Conservation (phyloP, 441 rosid genomes). For the Corymbia citriodora region DNA sequence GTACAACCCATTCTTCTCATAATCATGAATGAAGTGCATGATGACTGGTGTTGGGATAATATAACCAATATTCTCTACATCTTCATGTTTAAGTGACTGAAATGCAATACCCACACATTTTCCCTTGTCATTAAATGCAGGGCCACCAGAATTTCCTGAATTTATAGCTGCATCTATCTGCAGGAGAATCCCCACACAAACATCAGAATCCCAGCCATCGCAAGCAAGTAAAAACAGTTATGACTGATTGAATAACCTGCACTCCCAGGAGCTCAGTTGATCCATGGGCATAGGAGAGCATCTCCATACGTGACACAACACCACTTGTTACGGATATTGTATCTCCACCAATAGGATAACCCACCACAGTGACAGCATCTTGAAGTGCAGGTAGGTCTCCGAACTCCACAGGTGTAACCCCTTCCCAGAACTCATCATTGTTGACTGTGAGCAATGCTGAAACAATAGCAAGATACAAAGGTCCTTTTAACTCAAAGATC, state of each 20-base stretch:
- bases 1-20: constrained; percentile 80
- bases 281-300: constrained; percentile 81
- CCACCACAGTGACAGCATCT: constrained; percentile 97
- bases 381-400: constrained; percentile 93
- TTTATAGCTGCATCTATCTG: constrained; percentile 97
- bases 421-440: constrained; percentile 92
- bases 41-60: constrained; percentile 96
- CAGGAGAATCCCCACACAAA: neutral
- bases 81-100: constrained; percentile 94
- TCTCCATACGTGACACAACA: constrained; percentile 91
- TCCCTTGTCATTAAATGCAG: constrained; percentile 90
- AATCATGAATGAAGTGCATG: constrained; percentile 81
- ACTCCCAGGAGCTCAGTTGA: constrained; percentile 87
- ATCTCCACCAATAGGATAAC: constrained; percentile 96
- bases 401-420: constrained; percentile 80
- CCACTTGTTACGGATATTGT: constrained; percentile 96
- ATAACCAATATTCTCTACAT: constrained; percentile 93
- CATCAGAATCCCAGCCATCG: neutral
- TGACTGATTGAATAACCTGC: constrained; percentile 42
- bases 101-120: constrained; percentile 94
- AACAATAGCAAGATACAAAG: neutral
- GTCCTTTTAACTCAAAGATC: neutral
- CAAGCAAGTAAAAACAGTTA: neutral
- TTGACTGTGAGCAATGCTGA: constrained; percentile 82
- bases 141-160: constrained; percentile 96